Evolutionary conservation across 805 yeast species (phyloP), one percentile per base, ranked within the genome.

Genomic region (Saturnispora dispora): DNA sequence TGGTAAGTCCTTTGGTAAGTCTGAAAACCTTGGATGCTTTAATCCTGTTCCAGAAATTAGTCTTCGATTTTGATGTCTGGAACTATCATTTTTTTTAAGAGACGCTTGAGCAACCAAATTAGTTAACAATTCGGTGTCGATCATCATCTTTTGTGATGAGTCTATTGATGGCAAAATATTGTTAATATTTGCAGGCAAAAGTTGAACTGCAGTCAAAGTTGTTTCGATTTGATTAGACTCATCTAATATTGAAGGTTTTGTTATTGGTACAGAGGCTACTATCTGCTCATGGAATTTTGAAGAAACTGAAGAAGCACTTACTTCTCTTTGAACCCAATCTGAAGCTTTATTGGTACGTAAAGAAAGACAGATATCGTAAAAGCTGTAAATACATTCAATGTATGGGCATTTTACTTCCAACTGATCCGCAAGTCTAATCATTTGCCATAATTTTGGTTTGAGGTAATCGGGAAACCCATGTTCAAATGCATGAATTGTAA

Each of bases 381-480:
- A 62, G 13, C 62, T 58, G 35, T 49, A 45, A n/a, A 62, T 48
- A 23, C 53, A 52, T 46, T 62, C 60, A 11, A 62, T 47, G 46
- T 55, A 57, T 10, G 69, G 63, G 6, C 57, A 25, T 7, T 41
- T 47, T n/a, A 61, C 28, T 4, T 55, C 47, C 15, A 30, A 22
- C 3, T 45, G 44, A 2, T 44, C 45, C 3, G 62, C 62, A 32
- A 58, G 47, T 4, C 46, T 5, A 15, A 61, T 20, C 2, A 58
- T 15, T 42, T 63, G 67, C 36, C 42, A 50, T 33, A 64, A 44
- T 9, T 62, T 51, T 25, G 63, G 28, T 9, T 55, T 46, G 15
- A 60, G 48, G 50, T 50, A 49, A 40, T 58, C 55, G n/a, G 49
- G 55, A 35, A 52, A 53, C 11, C 58, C 57, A 23, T 51, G 40